Evolutionary conservation across 371 early-diverging fungal species (phyloP).

Genomic region (Mortierella sp.): DNA sequence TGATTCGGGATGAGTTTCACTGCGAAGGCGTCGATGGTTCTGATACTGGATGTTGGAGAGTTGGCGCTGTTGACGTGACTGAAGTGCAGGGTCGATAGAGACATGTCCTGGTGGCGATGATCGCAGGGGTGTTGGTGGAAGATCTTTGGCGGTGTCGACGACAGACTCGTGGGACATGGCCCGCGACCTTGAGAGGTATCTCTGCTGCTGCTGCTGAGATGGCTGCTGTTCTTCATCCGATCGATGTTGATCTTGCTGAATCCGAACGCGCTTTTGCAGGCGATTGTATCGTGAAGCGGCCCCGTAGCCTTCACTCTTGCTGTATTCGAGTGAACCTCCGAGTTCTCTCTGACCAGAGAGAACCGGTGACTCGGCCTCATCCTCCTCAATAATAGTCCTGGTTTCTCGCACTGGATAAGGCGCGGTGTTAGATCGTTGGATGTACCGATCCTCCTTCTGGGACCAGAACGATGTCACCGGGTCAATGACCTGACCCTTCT

Average conservation of each 20-base stretch:
- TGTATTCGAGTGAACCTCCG: slow-evolving; percentile 35
- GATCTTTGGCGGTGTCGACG: slow-evolving; percentile 32
- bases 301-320: slow-evolving; percentile 44
- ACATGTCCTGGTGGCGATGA: slow-evolving; percentile 1
- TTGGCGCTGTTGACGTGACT: neutral
- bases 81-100: neutral
- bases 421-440: slow-evolving; percentile 42
- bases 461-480: slow-evolving; percentile 28
- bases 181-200: slow-evolving; percentile 15
- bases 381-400: slow-evolving; percentile 35
- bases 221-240: slow-evolving; percentile 9
- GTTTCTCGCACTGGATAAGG: slow-evolving; percentile 34
- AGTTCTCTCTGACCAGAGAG: neutral
- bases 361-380: neutral
- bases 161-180: slow-evolving; percentile 22
- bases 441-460: slow-evolving; percentile 33
- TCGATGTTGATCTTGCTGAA: slow-evolving; percentile 4
- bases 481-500: slow-evolving; percentile 41
- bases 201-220: slow-evolving; percentile 17
- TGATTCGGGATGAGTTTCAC: slow-evolving; percentile 36
- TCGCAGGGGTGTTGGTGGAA: slow-evolving; percentile 42
- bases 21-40: slow-evolving; percentile 23
- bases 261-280: slow-evolving; percentile 26
- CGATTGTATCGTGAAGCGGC: slow-evolving; percentile 17
- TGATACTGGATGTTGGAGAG: slow-evolving; percentile 13